phyloP scores from a whole-genome alignment of 768 basidiomycete species.

The Boletellus sp. region DNA sequence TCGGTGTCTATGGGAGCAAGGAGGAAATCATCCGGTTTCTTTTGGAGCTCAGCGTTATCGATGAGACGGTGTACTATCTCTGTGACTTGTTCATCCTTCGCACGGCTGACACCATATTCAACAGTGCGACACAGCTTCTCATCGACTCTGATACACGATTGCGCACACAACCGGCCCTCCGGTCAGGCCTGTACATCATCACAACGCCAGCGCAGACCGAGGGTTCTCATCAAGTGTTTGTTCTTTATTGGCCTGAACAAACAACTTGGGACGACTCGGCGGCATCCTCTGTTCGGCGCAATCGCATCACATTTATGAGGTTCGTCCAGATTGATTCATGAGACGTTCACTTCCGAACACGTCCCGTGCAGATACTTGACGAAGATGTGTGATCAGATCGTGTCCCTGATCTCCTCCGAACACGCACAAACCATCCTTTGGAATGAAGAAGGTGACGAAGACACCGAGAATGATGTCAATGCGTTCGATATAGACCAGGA shows the following conservation, averaged over 20 bases:
- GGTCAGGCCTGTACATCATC: conserved; percentile 23
- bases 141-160: conserved; percentile 5
- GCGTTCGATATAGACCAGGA: conserved; percentile 36
- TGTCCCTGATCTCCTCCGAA: conserved; percentile 47
- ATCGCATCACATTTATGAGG: conserved; percentile 63
- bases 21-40: conserved; percentile 48
- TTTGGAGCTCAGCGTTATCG: conserved; percentile 32
- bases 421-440: conserved; percentile 46
- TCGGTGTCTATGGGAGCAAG: conserved; percentile 58
- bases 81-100: neutral
- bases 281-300: conserved; percentile 41
- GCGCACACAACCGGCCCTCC: conserved; percentile 11
- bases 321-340: conserved; percentile 14
- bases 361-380: conserved; percentile 47
- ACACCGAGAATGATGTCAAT: conserved; percentile 24
- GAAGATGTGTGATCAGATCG: conserved; percentile 54
- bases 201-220: neutral
- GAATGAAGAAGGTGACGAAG: conserved; percentile 32
- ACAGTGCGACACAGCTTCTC: conserved; percentile 15
- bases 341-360: neutral
- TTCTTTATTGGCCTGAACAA: conserved; percentile 62
- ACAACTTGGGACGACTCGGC: conserved; percentile 55
- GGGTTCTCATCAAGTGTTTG: conserved; percentile 33
- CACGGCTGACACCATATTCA: neutral
- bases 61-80: conserved; percentile 37